Conservation (phyloP, 345 rosid genomes). For the Aethionema arabicum region DNA sequence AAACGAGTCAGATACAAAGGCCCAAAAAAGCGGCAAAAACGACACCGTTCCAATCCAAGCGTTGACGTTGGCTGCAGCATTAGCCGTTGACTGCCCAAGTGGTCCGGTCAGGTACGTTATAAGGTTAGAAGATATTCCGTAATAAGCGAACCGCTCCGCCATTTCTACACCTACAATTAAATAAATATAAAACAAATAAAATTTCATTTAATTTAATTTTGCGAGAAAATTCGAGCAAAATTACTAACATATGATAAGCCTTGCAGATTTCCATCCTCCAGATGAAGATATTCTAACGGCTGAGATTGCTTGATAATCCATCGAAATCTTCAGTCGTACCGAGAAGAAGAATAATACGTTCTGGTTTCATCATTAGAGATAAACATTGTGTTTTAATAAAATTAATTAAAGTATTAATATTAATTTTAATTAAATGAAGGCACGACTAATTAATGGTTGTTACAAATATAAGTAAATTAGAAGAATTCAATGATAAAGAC, state of each 20-base stretch:
- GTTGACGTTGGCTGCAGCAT: conserved; percentile 62
- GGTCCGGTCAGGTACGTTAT: conserved; percentile 64
- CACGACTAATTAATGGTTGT: too few species aligned
- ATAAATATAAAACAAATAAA: background rate
- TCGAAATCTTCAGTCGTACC: conserved; percentile 33
- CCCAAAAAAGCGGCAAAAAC: conserved; percentile 60
- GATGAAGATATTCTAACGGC: conserved; percentile 28
- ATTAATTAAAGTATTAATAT: background rate
- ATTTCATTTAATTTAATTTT: too few species aligned
- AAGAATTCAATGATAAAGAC: too few species aligned
- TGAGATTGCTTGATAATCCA: conserved; percentile 37
- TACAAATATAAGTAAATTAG: too few species aligned
- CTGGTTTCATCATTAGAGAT: background rate
- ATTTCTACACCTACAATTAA: conserved; percentile 38
- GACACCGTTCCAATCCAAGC: conserved; percentile 55
- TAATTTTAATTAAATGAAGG: too few species aligned
- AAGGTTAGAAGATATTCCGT: conserved; percentile 51
- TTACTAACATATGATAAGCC: conserved; percentile 42
- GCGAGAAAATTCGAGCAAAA: too few species aligned
- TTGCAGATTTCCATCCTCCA: conserved; percentile 53
- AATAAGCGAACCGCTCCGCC: conserved; percentile 58
- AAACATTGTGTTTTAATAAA: background rate
- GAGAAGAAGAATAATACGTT: conserved; percentile 15
- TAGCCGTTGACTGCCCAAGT: conserved; percentile 54
- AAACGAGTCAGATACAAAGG: conserved; percentile 62